Base-by-base conservation (phyloP, 2,329 filamentous ascomycete genomes). In the Salinomyces thailandicus region DNA sequence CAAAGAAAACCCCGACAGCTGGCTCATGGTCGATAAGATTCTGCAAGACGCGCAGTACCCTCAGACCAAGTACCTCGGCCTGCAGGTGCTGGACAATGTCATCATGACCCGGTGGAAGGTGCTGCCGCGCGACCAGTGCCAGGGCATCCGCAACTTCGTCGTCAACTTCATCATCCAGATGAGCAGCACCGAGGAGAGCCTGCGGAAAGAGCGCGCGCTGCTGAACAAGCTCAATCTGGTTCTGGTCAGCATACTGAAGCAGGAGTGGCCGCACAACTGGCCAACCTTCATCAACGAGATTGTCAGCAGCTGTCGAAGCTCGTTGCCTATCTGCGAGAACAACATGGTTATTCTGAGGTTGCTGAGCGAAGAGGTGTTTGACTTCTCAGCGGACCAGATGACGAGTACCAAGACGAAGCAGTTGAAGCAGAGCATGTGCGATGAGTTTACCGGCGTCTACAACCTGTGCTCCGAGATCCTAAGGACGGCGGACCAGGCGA, bases 191-290 rank as follows among this genome's bases (percentile, higher is more conserved):
- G 89, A 96, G 62, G 89, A 96, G 57, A 81, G 79, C 47, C 71
- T 95, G 50, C 82, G 80, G 61, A 69, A 75, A 52, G 81, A 96
- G 64, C 81, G 84, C 57, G 87, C 87, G 20, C 77, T 98, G 42
- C 71, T 98, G 57, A 96, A 96, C 74, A 98, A 98, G 71, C 79
- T 98, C 44, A 98, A 98, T 58, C 75, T 98, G 53, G 89, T 96
- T 40, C 81, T 98, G 46, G 85, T 98, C 52, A 95, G 87, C 39
- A 89, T 98, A 46, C 71, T 98, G 57, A 98, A 98, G 72, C 91
- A 98, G 66, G 91, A 98, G 65, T 98, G 91, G 91, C 91, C 91
- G 39, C 89, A 96, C 66, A 93, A 98, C 71, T 98, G 93, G 91
- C 91, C 93, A 8, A 94, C 86, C 14, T 98, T 98, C 64, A 96